Base-by-base conservation (phyloP, 2,329 filamentous ascomycete species). In the Fusarium solani-melongenae region DNA sequence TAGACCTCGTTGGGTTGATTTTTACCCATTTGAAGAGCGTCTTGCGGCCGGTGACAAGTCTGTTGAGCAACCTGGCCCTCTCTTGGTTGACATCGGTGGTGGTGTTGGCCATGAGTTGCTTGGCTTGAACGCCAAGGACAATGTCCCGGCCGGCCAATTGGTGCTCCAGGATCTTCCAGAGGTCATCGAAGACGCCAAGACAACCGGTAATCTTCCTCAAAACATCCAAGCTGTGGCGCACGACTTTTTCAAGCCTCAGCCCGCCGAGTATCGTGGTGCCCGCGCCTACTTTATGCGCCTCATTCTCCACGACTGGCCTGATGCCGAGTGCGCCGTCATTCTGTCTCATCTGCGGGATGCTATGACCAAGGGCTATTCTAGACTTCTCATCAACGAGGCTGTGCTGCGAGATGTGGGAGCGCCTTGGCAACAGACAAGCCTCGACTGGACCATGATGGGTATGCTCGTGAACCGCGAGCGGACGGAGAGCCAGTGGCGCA, bases 231-330 rank as follows among this genome's bases (percentile, higher is more conserved):
- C 66, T 4, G 60, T 69, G 14, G 49, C 57, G 3, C 76, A 79
- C 49, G 71, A 81, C 62, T 79, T 79, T 56, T 78, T 78, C 58
- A 56, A 62, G n/a, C 71, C 74, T 1, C 75, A 80, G 55, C 73
- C 74, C 4, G 44, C 39, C 1, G 63, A 67, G 17, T 71, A 64
- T n/a, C 53, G 73, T 14, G 78, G 71, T 8, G 85, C 82, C 1
- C 79, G 82, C 24, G 79, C 84, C 14, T 88, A 86, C 72, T 78
- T 87, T 57, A 80, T 88, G 66, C 84, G 84, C 12, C 80, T 82
- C 67, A 85, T 88, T 38, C 76, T 88, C 7, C 86, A 88, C 71
- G 84, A 87, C 77, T 88, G 86, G 86, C 80, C 84, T 0, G 83
- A 87, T 46, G 76, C 77, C 4, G 76, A 84, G 24, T 75, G 78